Conservation (phyloP, 83 land plant genomes). For the Isoetes engelmannii region DNA sequence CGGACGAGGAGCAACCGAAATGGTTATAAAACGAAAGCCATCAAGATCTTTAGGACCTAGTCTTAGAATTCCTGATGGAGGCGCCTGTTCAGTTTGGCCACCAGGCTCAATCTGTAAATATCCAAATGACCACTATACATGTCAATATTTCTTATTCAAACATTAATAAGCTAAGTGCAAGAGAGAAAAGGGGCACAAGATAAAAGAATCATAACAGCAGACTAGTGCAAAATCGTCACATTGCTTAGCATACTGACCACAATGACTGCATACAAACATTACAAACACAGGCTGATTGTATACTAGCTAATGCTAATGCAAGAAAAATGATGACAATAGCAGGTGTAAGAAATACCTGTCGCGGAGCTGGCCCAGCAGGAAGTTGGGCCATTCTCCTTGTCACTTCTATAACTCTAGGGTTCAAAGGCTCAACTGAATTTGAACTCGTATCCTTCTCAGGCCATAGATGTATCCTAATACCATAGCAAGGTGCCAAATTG, state of each 20-base stretch:
- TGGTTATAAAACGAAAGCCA: conserved; percentile 77
- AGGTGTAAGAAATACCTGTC: conserved; percentile 52
- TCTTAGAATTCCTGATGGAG: conserved; percentile 74
- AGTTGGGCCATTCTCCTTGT: conserved; percentile 86
- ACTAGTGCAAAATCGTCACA: too few species aligned
- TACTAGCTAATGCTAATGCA: too few species aligned
- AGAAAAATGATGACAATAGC: too few species aligned
- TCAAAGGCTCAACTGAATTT: conserved; percentile 28
- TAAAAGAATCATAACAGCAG: too few species aligned
- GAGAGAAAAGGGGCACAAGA: not conserved
- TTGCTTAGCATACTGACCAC: too few species aligned
- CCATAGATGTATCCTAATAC: conserved; percentile 91
- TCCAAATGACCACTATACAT: too few species aligned
- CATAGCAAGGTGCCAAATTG: conserved; percentile 87
- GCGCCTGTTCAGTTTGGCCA: conserved; percentile 91
- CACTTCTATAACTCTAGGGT: conserved; percentile 59
- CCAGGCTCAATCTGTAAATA: conserved; percentile 82
- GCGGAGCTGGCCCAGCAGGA: conserved; percentile 88
- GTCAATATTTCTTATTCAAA: too few species aligned
- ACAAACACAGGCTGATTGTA: too few species aligned
- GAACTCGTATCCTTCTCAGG: conserved; percentile 43
- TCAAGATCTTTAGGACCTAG: conserved; percentile 64
- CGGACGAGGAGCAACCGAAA: conserved; percentile 95
- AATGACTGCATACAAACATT: too few species aligned
- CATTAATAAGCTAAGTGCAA: not conserved